phyloP scores from a whole-genome alignment of 2,329 filamentous ascomycete genomes.

The Neodidymelliopsis sp. region DNA sequence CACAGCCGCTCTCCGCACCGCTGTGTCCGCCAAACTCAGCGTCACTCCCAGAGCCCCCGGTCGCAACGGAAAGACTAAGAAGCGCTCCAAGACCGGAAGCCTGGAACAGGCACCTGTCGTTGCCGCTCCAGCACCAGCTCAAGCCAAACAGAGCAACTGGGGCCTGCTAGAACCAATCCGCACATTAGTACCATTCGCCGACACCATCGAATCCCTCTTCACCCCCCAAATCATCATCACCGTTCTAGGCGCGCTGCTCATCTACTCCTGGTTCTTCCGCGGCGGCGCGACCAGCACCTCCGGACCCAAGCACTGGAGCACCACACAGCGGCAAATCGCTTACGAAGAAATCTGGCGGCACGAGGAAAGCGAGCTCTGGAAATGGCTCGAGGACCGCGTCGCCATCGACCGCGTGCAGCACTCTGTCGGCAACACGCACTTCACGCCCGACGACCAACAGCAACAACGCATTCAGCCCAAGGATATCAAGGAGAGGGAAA shows the following conservation, averaged over 20 bases:
- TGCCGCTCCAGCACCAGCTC: constrained; percentile 41
- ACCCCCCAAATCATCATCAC: constrained; percentile 80
- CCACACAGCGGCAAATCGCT: constrained; percentile 75
- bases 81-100: constrained; percentile 62
- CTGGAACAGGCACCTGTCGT: constrained; percentile 53
- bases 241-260: constrained; percentile 67
- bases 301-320: constrained; percentile 44
- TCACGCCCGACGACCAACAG: constrained; percentile 48
- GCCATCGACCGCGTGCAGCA: constrained; percentile 67
- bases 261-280: constrained; percentile 46
- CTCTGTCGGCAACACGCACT: constrained; percentile 33
- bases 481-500: constrained; percentile 74
- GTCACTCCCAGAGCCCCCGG: constrained; percentile 54
- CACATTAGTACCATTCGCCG: constrained; percentile 72
- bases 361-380: constrained; percentile 90
- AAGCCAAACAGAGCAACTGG: constrained; percentile 62
- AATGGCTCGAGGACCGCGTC: constrained; percentile 88
- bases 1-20: constrained; percentile 74
- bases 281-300: constrained; percentile 36
- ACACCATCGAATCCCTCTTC: constrained; percentile 74
- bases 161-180: constrained; percentile 82
- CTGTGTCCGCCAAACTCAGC: constrained; percentile 69
- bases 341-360: constrained; percentile 93
- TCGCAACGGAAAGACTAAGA: constrained; percentile 63
- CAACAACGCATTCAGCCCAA: constrained; percentile 58